Conservation (phyloP, 345 rosid genomes). For the Lumnitzera littorea region DNA sequence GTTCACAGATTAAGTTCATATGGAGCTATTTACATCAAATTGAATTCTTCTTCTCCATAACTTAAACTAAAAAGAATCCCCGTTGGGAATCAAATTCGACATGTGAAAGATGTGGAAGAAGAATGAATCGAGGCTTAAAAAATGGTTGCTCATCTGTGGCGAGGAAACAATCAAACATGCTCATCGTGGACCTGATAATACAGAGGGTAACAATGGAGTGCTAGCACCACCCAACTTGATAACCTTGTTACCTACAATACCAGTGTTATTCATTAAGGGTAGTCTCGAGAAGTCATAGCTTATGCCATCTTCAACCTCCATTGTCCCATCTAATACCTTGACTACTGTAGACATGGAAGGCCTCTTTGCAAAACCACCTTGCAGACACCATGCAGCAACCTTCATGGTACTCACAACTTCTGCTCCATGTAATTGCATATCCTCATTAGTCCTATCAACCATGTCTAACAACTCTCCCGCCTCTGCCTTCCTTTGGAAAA, state of each 20-base stretch:
- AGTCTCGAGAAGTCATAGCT: conserved; percentile 2
- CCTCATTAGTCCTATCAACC: conserved; percentile 9
- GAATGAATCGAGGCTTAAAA: too few species aligned
- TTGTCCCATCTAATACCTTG: conserved; percentile 17
- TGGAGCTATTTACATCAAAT: too few species aligned
- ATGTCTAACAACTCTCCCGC: conserved; percentile 11
- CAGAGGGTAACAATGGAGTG: neutral
- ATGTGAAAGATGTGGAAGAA: too few species aligned
- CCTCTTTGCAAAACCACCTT: conserved; percentile 12
- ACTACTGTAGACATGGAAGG: conserved; percentile 2
- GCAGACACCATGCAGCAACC: conserved; percentile 29
- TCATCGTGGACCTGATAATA: conserved; percentile 3
- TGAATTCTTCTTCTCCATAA: too few species aligned
- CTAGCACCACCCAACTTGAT: neutral
- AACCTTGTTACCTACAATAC: too few species aligned
- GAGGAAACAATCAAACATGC: neutral
- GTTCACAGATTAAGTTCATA: too few species aligned
- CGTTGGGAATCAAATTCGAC: too few species aligned
- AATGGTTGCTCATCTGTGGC: too few species aligned
- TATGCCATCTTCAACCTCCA: conserved; percentile 1
- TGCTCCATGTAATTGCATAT: conserved; percentile 12
- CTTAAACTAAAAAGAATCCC: too few species aligned
- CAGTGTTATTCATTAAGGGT: too few species aligned
- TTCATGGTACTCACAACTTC: conserved; percentile 24
- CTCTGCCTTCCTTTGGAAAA: conserved; percentile 8